Evolutionary conservation across 2,329 filamentous ascomycete species (phyloP).

Genomic region (Hymenoscyphus fructigenus): DNA sequence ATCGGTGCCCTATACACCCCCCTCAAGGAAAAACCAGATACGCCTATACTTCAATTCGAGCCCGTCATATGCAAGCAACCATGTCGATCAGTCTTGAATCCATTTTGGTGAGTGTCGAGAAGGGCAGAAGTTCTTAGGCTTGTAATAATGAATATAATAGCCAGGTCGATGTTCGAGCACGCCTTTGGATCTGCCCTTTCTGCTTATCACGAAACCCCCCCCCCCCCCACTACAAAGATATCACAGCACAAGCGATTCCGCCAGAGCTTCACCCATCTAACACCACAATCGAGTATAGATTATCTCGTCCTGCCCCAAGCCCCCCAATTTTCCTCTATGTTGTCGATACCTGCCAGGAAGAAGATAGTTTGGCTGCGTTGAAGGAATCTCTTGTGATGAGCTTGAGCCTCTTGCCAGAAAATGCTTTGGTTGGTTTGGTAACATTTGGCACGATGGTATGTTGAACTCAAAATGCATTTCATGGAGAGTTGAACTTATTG

Average conservation of each 20-base stretch:
- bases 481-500: neutral
- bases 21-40: conserved; percentile 89
- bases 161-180: conserved; percentile 79
- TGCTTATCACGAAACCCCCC: conserved; percentile 81
- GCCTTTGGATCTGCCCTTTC: conserved; percentile 88
- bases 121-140: neutral
- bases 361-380: conserved; percentile 77
- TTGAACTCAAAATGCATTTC: neutral
- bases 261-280: conserved; percentile 79
- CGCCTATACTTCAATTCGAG: conserved; percentile 89
- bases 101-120: conserved; percentile 72
- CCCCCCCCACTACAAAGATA: conserved; percentile 86
- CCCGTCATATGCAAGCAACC: conserved; percentile 95
- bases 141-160: conserved; percentile 44
- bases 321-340: conserved; percentile 86
- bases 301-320: conserved; percentile 78
- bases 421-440: conserved; percentile 78
- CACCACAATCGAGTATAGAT: conserved; percentile 86
- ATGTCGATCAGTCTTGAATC: conserved; percentile 93
- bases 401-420: conserved; percentile 76
- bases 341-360: conserved; percentile 85
- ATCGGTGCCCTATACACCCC: conserved; percentile 96
- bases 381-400: conserved; percentile 88
- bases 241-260: conserved; percentile 77
- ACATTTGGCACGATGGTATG: conserved; percentile 90